A percentile compares a stretch with the other conserved stretches of the same genome.
These are phyloP conservation scores for Phylloporus rhodoxanthus DNA, from an alignment of 768 basidiomycete genomes.

Conservation along the genomic window DNA sequence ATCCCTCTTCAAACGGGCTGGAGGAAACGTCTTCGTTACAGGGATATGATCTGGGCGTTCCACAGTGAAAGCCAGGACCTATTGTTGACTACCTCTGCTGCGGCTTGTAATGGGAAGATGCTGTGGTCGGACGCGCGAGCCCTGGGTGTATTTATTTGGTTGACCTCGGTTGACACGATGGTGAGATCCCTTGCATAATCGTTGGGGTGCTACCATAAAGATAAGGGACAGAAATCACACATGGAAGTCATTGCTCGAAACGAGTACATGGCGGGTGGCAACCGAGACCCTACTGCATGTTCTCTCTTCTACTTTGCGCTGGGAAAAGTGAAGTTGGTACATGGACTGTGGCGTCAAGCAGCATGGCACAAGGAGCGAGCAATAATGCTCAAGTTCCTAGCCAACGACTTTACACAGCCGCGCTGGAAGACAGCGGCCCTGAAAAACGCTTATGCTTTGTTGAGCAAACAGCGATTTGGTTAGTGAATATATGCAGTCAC, in stretches of 20 bases:
- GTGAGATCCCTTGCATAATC: constrained; percentile 40
- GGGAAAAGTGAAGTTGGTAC: constrained; percentile 86
- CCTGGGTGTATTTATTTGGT: constrained; percentile 83
- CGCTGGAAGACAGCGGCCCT: constrained; percentile 90
- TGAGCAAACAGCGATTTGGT: constrained; percentile 92
- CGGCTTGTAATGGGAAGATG: constrained; percentile 81
- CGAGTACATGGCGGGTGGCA: constrained; percentile 83
- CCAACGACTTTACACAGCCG: constrained; percentile 78
- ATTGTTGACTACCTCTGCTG: constrained; percentile 61
- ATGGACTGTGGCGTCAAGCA: constrained; percentile 94
- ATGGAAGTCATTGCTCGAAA: constrained; percentile 88
- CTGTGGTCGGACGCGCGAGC: constrained; percentile 84
- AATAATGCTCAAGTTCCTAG: constrained; percentile 85
- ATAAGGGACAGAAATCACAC: constrained; percentile 57
- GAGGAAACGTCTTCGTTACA: constrained; percentile 76
- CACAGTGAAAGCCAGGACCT: constrained; percentile 92
- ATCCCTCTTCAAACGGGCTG: constrained; percentile 47
- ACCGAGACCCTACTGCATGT: constrained; percentile 82
- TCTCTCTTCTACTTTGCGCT: constrained; percentile 94
- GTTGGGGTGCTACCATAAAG: background rate
- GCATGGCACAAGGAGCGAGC: constrained; percentile 88
- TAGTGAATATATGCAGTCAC: constrained; percentile 21
- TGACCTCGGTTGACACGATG: constrained; percentile 70
- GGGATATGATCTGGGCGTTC: constrained; percentile 97
- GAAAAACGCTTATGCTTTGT: constrained; percentile 92